Evolutionary conservation across 805 yeast species (phyloP).

Genomic region (Nakazawaea anatomiae): DNA sequence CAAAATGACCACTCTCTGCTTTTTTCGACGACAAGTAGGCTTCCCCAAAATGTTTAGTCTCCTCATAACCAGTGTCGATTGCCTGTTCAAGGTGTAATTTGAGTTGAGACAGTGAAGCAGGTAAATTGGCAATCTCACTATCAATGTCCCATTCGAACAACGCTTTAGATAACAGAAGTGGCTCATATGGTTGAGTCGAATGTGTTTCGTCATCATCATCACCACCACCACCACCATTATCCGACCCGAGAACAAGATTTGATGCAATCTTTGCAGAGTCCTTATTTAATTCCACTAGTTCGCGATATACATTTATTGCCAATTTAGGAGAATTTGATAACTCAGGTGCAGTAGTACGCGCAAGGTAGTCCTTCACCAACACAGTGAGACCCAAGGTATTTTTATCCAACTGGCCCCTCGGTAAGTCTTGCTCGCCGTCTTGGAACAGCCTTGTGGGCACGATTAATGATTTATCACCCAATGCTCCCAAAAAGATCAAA

Average conservation of each 20-base stretch:
- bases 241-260: neutral
- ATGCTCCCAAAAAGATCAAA: slow-evolving; percentile 2
- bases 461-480: neutral
- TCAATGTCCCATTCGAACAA: neutral
- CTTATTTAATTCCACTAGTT: neutral
- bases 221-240: neutral
- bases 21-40: slow-evolving; percentile 27
- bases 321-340: no score
- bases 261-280: neutral
- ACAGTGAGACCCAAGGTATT: neutral
- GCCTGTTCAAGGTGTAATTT: neutral
- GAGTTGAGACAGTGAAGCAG: neutral
- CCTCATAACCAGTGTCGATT: neutral
- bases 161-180: neutral
- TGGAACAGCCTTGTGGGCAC: neutral
- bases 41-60: slow-evolving; percentile 34
- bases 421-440: slow-evolving; percentile 5
- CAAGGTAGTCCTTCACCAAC: neutral
- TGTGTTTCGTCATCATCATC: neutral
- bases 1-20: slow-evolving; percentile 35
- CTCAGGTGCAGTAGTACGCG: neutral
- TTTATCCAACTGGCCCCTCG: neutral
- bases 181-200: neutral
- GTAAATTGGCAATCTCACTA: neutral
- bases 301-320: neutral